These are phyloP conservation scores for Phytopythium delawarense DNA, from an alignment of 352 stramenopile genomes.

Conservation along the genomic window DNA sequence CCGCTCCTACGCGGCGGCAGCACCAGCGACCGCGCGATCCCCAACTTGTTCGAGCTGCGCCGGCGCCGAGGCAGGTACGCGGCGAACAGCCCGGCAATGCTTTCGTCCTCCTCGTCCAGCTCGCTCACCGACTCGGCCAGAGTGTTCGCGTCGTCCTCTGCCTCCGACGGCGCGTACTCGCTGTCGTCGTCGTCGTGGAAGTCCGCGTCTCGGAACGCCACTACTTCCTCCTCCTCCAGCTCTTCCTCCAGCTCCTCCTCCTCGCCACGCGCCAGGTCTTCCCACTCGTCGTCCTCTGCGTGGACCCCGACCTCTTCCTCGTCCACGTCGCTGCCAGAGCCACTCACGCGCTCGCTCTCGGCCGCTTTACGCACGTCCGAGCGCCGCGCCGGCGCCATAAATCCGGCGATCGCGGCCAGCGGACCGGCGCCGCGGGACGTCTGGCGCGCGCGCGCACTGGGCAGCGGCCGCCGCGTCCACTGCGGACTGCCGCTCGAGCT, in stretches of 20 bases:
- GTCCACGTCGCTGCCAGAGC: neutral
- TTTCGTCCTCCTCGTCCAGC: conserved; percentile 14
- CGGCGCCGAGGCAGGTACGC: conserved; percentile 4
- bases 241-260: conserved; percentile 1
- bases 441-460: neutral
- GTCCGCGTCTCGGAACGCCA: conserved; percentile 15
- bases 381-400: conserved; percentile 2
- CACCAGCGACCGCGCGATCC: conserved; percentile 5
- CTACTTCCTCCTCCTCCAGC: neutral
- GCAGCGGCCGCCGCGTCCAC: conserved; percentile 4
- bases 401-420: neutral
- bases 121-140: conserved; percentile 1
- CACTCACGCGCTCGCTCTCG: neutral
- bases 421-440: neutral
- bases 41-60: conserved; percentile 12
- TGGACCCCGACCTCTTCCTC: neutral
- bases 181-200: conserved; percentile 21
- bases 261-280: neutral
- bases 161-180: conserved; percentile 26
- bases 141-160: conserved; percentile 16
- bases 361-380: neutral
- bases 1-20: conserved; percentile 11
- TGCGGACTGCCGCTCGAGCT: conserved; percentile 1
- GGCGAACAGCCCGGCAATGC: conserved; percentile 11
- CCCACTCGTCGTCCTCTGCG: neutral